A percentile compares a stretch with the other conserved stretches of the same genome.
These are phyloP conservation scores for Mycosarcoma maydis DNA, from an alignment of 1,284 basidiomycete genomes.

Conservation along the genomic window DNA sequence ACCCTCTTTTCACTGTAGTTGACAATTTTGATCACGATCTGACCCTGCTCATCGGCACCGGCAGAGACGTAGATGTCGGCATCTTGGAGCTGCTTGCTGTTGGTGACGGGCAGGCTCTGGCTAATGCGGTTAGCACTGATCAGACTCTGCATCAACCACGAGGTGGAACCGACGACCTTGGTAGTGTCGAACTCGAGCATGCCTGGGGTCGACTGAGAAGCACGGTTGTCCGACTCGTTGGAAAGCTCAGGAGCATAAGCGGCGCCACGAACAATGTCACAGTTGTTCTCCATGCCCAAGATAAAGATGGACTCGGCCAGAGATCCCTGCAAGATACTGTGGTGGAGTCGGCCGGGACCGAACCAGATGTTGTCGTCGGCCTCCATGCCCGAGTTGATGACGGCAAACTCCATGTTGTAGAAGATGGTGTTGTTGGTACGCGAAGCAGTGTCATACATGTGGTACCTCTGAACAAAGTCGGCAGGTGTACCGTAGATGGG, in stretches of 20 bases:
- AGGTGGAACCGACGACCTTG: constrained; percentile 70
- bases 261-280: constrained; percentile 74
- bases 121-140: constrained; percentile 44
- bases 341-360: constrained; percentile 72
- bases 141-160: constrained; percentile 75
- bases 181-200: constrained; percentile 73
- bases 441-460: constrained; percentile 42
- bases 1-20: constrained; percentile 36
- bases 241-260: constrained; percentile 76
- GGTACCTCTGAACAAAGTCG: constrained; percentile 37
- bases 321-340: constrained; percentile 71
- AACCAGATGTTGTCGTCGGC: constrained; percentile 71
- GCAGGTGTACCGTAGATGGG: constrained; percentile 38
- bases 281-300: constrained; percentile 76
- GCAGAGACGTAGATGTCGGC: constrained; percentile 37
- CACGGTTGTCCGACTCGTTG: constrained; percentile 60
- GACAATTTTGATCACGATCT: constrained; percentile 42
- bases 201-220: constrained; percentile 73
- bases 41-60: constrained; percentile 21
- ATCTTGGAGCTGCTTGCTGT: constrained; percentile 28
- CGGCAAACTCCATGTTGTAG: constrained; percentile 76
- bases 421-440: constrained; percentile 46
- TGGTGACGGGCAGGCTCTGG: constrained; percentile 24
- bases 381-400: constrained; percentile 71
- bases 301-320: constrained; percentile 76